These are phyloP conservation scores for Zea luxurians DNA, from an alignment of 176 grass and related monocot species.

Conservation along the genomic window DNA sequence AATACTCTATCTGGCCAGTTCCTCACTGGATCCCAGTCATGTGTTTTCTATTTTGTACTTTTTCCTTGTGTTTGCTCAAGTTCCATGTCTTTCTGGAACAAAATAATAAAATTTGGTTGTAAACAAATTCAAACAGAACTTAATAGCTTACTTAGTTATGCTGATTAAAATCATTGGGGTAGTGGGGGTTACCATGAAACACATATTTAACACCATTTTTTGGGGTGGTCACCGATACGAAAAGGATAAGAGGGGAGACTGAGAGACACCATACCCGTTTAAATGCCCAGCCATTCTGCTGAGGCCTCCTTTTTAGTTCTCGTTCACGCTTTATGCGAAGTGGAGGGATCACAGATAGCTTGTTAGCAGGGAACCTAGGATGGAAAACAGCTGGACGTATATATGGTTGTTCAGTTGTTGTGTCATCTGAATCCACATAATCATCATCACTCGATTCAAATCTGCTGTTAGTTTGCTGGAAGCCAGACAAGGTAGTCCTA, in stretches of 20 bases:
- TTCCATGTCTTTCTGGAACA: neutral
- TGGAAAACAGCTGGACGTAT: conserved; percentile 49
- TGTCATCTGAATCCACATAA: conserved; percentile 76
- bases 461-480: conserved; percentile 68
- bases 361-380: conserved; percentile 50
- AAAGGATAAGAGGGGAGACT: neutral
- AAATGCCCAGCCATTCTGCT: conserved; percentile 74
- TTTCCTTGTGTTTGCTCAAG: neutral
- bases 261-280: conserved; percentile 59
- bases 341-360: conserved; percentile 56
- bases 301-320: conserved; percentile 59
- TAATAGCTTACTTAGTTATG: neutral
- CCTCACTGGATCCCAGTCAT: conserved; percentile 10
- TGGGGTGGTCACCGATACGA: neutral
- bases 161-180: conserved; percentile 1
- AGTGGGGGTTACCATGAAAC: neutral
- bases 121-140: conserved; percentile 11
- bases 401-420: conserved; percentile 57
- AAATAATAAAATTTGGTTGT: conserved; percentile 15
- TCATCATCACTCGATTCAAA: conserved; percentile 93
- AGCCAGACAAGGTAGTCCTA: conserved; percentile 63
- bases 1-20: neutral
- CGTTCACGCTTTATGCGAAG: conserved; percentile 66
- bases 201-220: neutral
- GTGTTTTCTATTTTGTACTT: conserved; percentile 1